phyloP scores from a whole-genome alignment of 495 filamentous ascomycete genomes.

The Trichoderma asperelloides region DNA sequence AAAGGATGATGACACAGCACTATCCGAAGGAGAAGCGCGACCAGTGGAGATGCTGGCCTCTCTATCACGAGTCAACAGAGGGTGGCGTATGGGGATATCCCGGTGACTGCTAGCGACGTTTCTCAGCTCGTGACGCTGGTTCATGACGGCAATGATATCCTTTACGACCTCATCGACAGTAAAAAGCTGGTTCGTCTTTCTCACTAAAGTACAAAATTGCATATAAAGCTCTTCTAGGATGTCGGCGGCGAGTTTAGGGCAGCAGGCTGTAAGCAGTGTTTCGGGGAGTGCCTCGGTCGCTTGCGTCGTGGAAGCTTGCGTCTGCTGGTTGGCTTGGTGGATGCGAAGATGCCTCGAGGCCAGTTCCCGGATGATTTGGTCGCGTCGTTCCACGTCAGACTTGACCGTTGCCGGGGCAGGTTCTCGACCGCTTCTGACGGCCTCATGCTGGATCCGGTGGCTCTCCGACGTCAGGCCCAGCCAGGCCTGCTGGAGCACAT shows the following conservation, averaged over 20 bases:
- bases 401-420: slow-evolving; percentile 25
- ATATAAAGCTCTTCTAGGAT: slow-evolving; percentile 31
- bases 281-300: slow-evolving; percentile 20
- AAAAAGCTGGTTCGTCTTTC: slow-evolving; percentile 27
- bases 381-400: slow-evolving; percentile 29
- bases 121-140: slow-evolving; percentile 12
- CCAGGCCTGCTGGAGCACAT: slow-evolving; percentile 67
- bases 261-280: slow-evolving; percentile 23
- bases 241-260: slow-evolving; percentile 32
- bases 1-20: neutral
- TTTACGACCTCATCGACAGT: slow-evolving; percentile 31
- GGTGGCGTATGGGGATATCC: slow-evolving; percentile 8
- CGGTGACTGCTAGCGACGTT: neutral
- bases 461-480: slow-evolving; percentile 40
- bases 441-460: slow-evolving; percentile 30
- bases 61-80: neutral
- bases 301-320: slow-evolving; percentile 22
- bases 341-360: slow-evolving; percentile 26
- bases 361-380: slow-evolving; percentile 36
- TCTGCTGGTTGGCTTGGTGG: slow-evolving; percentile 21
- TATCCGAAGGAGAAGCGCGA: neutral
- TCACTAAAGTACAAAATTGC: slow-evolving; percentile 36
- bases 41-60: neutral
- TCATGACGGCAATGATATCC: slow-evolving; percentile 34
- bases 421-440: slow-evolving; percentile 21